Base-by-base conservation (phyloP, 352 stramenopile species). In the Blastocystis sp. region DNA sequence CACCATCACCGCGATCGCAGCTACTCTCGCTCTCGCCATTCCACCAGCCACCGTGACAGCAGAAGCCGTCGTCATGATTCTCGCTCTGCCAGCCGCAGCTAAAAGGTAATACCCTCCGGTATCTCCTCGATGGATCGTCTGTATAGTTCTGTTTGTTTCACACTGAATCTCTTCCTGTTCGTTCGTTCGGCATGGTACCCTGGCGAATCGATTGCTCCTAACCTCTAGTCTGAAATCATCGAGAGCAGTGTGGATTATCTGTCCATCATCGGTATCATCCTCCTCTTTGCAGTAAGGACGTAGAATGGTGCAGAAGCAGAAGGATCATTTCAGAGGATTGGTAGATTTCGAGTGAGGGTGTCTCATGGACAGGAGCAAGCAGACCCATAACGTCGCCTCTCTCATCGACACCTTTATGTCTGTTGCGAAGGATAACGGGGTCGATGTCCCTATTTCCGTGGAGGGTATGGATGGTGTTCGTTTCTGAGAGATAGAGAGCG, bases 221-320 rank as follows among this genome's bases (percentile, higher is more conserved):
- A 23, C 21, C 0, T 53, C 53, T 67, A 84, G 74, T 67, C 48
- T 7, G 23, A 21, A 17, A 28, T 53, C 14, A 84, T 84, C 7
- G 40, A 84, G 17, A 62, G 65, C 28, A 59, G 66, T 28, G 74
- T 84, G 7, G 74, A 84, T 19, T 84, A 59, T 7, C 21, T 69
- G 28, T 45, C 45, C 0, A 84, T 84, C 52, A 84, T 84, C 3
- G 74, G 74, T 84, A 70, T 17, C 53, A 2, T 52, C 11, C 43
- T 67, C 11, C 56, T n/a, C 14, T 7, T 19, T 1, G 3, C 21
- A 52, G 21, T 45, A 14, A 66, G 21, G 2, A 4, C 41, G 28
- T 69, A 84, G 74, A 84, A 19, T 84, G 74, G 74, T 84, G 74
- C 14, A 84, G 43, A 43, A 84, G 52, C 48, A 53, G 74, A 38